Base-by-base conservation (phyloP, 441 rosid species). In the Populus hybrid region DNA sequence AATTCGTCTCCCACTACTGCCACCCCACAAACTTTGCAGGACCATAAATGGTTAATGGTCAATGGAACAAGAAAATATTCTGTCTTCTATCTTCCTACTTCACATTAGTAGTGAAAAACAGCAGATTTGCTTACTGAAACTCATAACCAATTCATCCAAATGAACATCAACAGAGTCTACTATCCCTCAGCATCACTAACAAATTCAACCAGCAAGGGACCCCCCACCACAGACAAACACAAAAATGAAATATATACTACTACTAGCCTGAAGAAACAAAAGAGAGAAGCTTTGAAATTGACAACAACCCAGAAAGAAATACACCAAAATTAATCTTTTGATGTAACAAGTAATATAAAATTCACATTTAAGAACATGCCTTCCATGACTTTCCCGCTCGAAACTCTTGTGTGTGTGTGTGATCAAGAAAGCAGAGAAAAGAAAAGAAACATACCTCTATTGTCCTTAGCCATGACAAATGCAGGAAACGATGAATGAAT, bases 381-480 rank as follows among this genome's bases (percentile, higher is more conserved):
- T 50, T 50, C 59, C 7, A 50, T 50, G 59, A 50, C 59, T 50
- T 50, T 50, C n/a, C n/a, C 59, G n/a, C n/a, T 18, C 3, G 32
- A 30, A 30, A 30, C 32, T 30, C 32, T 30, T 2, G 30, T 3
- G 32, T 30, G 32, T 30, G 32, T 30, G 32, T 30, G 32, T 28
- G 30, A 30, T 30, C 32, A 30, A 30, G 32, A 6, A 50, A 16
- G n/a, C n/a, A 50, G 59, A 65, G 10, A 67, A 32, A 40, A 64
- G 18, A 18, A 32, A 65, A 50, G n/a, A 50, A 57, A 70, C 69
- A 26, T 71, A 85, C 90, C 87, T 80, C 38, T 20, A 53, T 5
- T 16, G 21, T 82, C 50, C 79, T 74, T 73, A 81, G 75, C 86
- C 86, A 78, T 86, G 85, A 81, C 42, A 10, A 38, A 6, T 61